Evolutionary conservation across 331 rosid species (phyloP).

Genomic region (Malus hybrid): DNA sequence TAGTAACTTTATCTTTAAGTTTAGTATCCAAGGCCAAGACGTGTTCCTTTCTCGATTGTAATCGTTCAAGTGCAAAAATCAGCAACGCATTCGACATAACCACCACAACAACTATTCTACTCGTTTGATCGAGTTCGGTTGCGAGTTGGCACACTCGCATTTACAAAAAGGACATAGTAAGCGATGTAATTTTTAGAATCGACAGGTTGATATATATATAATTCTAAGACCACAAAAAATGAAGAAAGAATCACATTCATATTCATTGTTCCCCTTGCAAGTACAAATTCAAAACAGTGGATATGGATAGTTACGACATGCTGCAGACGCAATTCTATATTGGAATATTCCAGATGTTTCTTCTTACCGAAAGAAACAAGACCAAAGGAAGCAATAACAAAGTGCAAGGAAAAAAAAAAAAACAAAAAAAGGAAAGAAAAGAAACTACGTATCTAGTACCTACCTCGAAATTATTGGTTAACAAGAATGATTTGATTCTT

Average conservation of each 20-base stretch:
- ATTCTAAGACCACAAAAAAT: not conserved
- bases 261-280: slow-evolving; percentile 13
- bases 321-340: not conserved
- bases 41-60: too few species aligned
- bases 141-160: too few species aligned
- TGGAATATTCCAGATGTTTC: slow-evolving; percentile 43
- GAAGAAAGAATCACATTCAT: slow-evolving; percentile 17
- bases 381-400: not conserved
- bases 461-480: not conserved
- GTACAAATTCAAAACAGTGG: slow-evolving; percentile 16
- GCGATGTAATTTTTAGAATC: too few species aligned
- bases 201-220: too few species aligned
- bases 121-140: too few species aligned
- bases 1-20: too few species aligned
- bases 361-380: slow-evolving; percentile 29
- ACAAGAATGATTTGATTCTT: not conserved
- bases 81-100: too few species aligned
- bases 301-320: not conserved
- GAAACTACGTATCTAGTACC: not conserved
- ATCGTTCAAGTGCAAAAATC: too few species aligned
- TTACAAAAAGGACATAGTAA: too few species aligned
- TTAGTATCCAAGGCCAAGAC: too few species aligned
- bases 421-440: not conserved
- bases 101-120: too few species aligned
- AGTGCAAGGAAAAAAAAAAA: not conserved